Conservation (phyloP, 2,329 filamentous ascomycete species). For the Calonectria pteridis region DNA sequence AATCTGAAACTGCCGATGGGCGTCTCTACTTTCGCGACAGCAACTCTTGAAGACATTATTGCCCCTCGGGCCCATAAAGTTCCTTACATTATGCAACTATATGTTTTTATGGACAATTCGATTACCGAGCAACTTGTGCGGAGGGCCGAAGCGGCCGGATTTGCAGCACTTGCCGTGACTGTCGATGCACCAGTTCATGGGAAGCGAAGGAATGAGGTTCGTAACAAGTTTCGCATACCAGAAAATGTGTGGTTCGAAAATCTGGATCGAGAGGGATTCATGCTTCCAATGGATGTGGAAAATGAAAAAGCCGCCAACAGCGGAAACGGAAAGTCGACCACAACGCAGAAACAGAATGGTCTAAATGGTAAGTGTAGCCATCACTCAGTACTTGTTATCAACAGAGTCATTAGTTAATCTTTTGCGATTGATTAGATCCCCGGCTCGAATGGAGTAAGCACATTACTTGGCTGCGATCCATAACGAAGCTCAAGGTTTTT, state of each 20-base stretch:
- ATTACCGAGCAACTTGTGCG: slow-evolving; percentile 21
- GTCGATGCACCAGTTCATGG: slow-evolving; percentile 23
- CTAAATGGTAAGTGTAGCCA: slow-evolving; percentile 5
- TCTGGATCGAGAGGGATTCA: slow-evolving; percentile 21
- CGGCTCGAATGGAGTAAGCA: slow-evolving; percentile 20
- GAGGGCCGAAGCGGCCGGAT: slow-evolving; percentile 17
- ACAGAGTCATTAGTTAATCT: not conserved
- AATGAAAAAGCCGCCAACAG: slow-evolving; percentile 18
- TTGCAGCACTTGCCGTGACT: slow-evolving; percentile 14
- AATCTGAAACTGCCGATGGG: slow-evolving; percentile 14
- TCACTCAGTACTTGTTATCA: too few species aligned
- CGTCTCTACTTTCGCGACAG: slow-evolving; percentile 18
- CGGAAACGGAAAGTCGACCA: not conserved
- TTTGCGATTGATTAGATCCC: not conserved
- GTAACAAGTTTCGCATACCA: slow-evolving; percentile 21
- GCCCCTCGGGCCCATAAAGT: not conserved
- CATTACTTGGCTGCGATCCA: slow-evolving; percentile 18
- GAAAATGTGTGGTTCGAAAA: slow-evolving; percentile 27
- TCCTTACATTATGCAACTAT: slow-evolving; percentile 22
- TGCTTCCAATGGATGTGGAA: slow-evolving; percentile 28
- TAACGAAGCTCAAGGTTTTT: slow-evolving; percentile 23
- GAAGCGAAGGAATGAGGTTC: slow-evolving; percentile 23
- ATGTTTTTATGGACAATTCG: slow-evolving; percentile 15
- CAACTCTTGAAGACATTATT: slow-evolving; percentile 22
- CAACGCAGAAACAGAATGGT: not conserved